phyloP scores from a whole-genome alignment of 2,329 filamentous ascomycete species.

The Exserohilum rostratum region DNA sequence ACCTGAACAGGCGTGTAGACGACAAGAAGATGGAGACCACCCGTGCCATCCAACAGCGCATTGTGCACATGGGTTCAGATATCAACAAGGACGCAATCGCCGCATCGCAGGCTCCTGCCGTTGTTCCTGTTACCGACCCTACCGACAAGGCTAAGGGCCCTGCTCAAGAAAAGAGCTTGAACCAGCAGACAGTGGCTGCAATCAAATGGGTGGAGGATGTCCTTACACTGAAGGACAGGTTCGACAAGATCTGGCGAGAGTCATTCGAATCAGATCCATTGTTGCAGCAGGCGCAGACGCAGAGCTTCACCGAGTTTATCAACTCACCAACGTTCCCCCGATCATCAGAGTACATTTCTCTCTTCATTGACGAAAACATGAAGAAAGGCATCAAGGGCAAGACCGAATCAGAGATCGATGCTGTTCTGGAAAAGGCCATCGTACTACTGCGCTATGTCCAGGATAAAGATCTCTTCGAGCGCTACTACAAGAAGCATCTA shows the following conservation, averaged over 20 bases:
- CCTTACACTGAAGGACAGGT: slow-evolving; percentile 82
- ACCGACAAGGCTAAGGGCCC: slow-evolving; percentile 58
- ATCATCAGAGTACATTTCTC: slow-evolving; percentile 88
- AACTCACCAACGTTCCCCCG: slow-evolving; percentile 74
- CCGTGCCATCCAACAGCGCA: slow-evolving; percentile 71
- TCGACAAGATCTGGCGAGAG: slow-evolving; percentile 75
- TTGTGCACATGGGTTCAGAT: slow-evolving; percentile 79
- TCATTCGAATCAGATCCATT: slow-evolving; percentile 78
- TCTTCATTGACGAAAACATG: slow-evolving; percentile 96
- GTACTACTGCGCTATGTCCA: slow-evolving; percentile 83
- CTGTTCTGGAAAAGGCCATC: slow-evolving; percentile 86
- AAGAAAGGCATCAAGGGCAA: slow-evolving; percentile 94
- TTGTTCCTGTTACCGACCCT: slow-evolving; percentile 50
- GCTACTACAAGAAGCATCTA: slow-evolving; percentile 97
- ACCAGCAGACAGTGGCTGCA: slow-evolving; percentile 83
- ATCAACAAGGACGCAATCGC: slow-evolving; percentile 73
- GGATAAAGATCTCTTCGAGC: slow-evolving; percentile 93
- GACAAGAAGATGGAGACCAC: slow-evolving; percentile 72
- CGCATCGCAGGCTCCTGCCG: slow-evolving; percentile 62
- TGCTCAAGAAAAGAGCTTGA: slow-evolving; percentile 59
- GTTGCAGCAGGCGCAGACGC: slow-evolving; percentile 80
- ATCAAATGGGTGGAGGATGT: slow-evolving; percentile 97
- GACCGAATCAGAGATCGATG: slow-evolving; percentile 85
- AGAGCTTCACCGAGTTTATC: slow-evolving; percentile 91
- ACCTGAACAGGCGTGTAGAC: slow-evolving; percentile 79